Evolutionary conservation across 352 stramenopile genomes (phyloP), one percentile per base, ranked within the genome.

Genomic region (Plasmopara muralis): DNA sequence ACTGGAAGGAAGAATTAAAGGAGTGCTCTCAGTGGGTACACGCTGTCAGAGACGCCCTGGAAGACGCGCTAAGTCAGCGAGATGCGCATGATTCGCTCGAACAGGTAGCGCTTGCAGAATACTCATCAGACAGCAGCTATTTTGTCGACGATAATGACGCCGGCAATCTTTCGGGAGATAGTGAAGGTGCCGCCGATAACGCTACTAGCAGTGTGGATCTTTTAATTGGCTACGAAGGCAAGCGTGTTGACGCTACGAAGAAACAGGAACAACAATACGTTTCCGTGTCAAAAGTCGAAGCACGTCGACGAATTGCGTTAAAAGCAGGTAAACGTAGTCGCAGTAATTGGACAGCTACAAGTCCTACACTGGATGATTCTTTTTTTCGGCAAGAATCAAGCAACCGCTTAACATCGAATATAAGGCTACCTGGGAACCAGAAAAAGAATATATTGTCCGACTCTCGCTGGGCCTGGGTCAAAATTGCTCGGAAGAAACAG

Each of bases 1-100:
- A 63, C 0, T 76, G 77, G 55, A 68, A 80, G 31, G 48, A 55
- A 0, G 44, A 69, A 16, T 58, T 87, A n/a, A 73, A 74, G 10
- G 66, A 77, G 8, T 67, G 81, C 45, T 64, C 66, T 52, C 31
- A 51, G 7, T 93, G 83, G 83, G 41, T 87, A n/a, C 74, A 68
- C 14, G 49, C 70, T 40, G 64, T 54, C n/a, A 51, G 60, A 4
- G 37, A 44, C 0, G 31, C 56, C 13, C 33, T 89, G 14, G 60
- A 78, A 35, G 60, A 52, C 5, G 54, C 58, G 0, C 70, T 80
- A 50, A 44, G 33, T 31, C 49, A 52, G 3, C 69, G 70, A 9
- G 54, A 63, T 14, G 60, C 73, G 28, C 18, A 46, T 8, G 39
- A 75, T 13, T 56, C 57, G 16, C 6, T 46, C 5, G 37, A 43